phyloP scores from a whole-genome alignment of 192 early-diverging fungal genomes.

The Coemansia javaensis region DNA sequence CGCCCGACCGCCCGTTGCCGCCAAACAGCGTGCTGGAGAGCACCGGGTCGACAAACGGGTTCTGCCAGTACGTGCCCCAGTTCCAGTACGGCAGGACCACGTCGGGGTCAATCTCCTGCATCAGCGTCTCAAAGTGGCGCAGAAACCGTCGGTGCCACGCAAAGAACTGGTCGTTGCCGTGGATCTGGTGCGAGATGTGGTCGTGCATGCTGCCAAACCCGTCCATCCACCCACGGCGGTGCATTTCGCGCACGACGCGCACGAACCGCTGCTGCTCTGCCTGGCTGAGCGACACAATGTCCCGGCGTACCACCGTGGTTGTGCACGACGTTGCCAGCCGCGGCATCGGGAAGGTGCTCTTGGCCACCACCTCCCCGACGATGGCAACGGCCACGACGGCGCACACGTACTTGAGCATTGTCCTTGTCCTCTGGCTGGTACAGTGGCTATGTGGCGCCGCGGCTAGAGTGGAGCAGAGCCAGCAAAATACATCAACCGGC shows the following conservation, averaged over 20 bases:
- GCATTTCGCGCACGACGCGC: conserved; percentile 43
- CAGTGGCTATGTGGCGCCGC: no score
- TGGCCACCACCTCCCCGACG: conserved; percentile 17
- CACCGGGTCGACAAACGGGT: conserved; percentile 40
- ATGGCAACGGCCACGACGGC: conserved; percentile 18
- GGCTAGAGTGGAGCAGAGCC: no score
- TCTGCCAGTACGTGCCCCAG: conserved; percentile 55
- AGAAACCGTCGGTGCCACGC: conserved; percentile 53
- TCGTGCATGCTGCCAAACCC: conserved; percentile 52
- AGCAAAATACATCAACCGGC: no score
- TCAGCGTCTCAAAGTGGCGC: conserved; percentile 48
- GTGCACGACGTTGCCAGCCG: conserved; percentile 27
- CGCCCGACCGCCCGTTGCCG: conserved; percentile 33
- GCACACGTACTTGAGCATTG: conserved; percentile 43
- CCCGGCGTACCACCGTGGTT: conserved; percentile 26
- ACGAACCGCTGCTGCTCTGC: conserved; percentile 35
- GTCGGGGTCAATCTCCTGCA: conserved; percentile 51
- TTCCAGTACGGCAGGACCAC: conserved; percentile 62
- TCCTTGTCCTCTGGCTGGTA: conserved; percentile 1
- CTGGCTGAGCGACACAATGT: conserved; percentile 23
- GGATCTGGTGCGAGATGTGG: conserved; percentile 47
- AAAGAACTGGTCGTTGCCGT: conserved; percentile 53
- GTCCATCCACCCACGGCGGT: conserved; percentile 52
- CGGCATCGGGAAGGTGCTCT: conserved; percentile 40
- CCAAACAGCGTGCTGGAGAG: conserved; percentile 34